Evolutionary conservation across 2,329 filamentous ascomycete species (phyloP), one percentile per base, ranked within the genome.

Genomic region (Aaosphaeria arxii): DNA sequence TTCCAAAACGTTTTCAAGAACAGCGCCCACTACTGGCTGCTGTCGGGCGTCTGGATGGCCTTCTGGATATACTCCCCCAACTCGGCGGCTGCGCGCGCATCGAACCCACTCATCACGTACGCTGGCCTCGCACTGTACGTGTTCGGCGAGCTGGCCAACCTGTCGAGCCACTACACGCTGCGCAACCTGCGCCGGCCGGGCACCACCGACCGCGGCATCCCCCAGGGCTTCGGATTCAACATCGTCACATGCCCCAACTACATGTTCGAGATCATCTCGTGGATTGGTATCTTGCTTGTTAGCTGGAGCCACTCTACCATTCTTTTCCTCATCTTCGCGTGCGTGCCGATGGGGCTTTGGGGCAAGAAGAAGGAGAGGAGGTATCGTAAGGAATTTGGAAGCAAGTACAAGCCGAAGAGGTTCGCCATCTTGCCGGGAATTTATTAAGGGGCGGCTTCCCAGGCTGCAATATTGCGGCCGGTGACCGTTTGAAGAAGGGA

Each of bases 241-340:
- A 74, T 89, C 33, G 92, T 99, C 45, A 99, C 94, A 9, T 95
- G 91, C 75, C 94, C 94, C 39, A 99, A 99, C 76, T 99, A 99
- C 77, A 83, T 95, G 77, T 97, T 95, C 60, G 94, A 99, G 69
- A 79, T 88, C 5, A 70, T 95, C 35, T 84, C 91, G 1, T 99
- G 94, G 94, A 60, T 88, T 30, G 91, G 91, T 29, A 79, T 97
- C 47, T 86, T 88, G 58, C 67, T 95, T 40, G 81, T 92, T 46
- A 91, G 85, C 60, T 86, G 89, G 62, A 91, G 86, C 73, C 87
- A 87, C 77, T 82, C 85, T 44, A 88, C 94, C 1, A 76, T 84
- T 11, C 58, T 95, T 17, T 97, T 97, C 72, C 84, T 88, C 51
- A 68, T 78, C 28, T 78, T 90, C 44, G 90, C 90, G 32, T 81